phyloP scores from a whole-genome alignment of 371 early-diverging fungal genomes.

The Thermomucor indicae-seudaticae region DNA sequence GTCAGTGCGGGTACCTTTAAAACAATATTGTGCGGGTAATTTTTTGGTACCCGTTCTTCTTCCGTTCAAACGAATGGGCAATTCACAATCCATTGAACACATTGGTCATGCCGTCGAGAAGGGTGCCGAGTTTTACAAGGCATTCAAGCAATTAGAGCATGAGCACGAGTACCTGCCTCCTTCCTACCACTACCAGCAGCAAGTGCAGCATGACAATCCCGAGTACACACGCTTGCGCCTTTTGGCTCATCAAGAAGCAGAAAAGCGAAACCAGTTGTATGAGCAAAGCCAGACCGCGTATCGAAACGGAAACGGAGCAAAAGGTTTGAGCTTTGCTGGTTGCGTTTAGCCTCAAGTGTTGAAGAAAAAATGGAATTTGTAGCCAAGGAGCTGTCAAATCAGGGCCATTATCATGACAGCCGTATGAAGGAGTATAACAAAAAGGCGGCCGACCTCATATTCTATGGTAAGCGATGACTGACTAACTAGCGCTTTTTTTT shows the following conservation, averaged over 20 bases:
- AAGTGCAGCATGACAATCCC: slow-evolving; percentile 27
- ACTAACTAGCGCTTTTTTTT: neutral
- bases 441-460: slow-evolving; percentile 49
- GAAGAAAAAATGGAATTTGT: too few species aligned
- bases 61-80: slow-evolving; percentile 33
- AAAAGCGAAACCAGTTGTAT: slow-evolving; percentile 39
- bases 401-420: slow-evolving; percentile 48
- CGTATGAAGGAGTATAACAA: slow-evolving; percentile 52
- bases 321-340: slow-evolving; percentile 19
- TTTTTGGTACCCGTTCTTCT: too few species aligned
- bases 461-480: slow-evolving; percentile 24
- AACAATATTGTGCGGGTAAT: too few species aligned
- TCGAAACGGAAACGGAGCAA: slow-evolving; percentile 30
- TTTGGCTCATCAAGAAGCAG: slow-evolving; percentile 41
- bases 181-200: slow-evolving; percentile 5
- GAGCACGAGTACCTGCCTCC: slow-evolving; percentile 14
- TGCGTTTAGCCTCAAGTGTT: too few species aligned
- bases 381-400: slow-evolving; percentile 52
- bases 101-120: slow-evolving; percentile 14
- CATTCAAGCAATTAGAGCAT: slow-evolving; percentile 15
- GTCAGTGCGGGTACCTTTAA: too few species aligned
- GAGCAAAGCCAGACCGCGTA: slow-evolving; percentile 42
- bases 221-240: slow-evolving; percentile 31
- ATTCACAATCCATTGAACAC: slow-evolving; percentile 34
- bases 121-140: slow-evolving; percentile 23